A percentile compares a stretch with the other conserved stretches of the same genome.
Conservation (phyloP, 2,329 filamentous ascomycete genomes). For the Scorias spongiosa region DNA sequence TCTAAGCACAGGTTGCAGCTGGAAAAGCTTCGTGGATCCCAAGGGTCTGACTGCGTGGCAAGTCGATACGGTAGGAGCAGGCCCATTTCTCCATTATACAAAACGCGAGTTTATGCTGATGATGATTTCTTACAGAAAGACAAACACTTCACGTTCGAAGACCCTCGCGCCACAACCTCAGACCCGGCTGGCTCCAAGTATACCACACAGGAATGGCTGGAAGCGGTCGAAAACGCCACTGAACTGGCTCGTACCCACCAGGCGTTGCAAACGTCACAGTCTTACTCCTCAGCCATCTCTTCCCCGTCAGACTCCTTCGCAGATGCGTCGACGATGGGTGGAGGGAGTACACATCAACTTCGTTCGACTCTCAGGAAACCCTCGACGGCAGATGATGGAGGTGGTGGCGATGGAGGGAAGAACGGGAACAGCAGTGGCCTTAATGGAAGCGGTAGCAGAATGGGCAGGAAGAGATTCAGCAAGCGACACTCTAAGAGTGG, state of each 20-base stretch:
- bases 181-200: conserved; percentile 49
- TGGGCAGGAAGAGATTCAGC: conserved; percentile 58
- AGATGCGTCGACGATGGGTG: conserved; percentile 8
- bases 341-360: conserved; percentile 9
- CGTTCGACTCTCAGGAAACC: conserved; percentile 8
- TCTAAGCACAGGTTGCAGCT: conserved; percentile 56
- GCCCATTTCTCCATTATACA: conserved; percentile 1
- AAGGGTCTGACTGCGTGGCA: conserved; percentile 81
- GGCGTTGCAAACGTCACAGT: not conserved
- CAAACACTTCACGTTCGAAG: conserved; percentile 85
- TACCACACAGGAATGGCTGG: conserved; percentile 81
- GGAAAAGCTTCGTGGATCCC: conserved; percentile 66
- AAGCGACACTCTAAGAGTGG: conserved; percentile 89
- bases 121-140: conserved; percentile 51
- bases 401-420: conserved; percentile 28
- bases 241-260: conserved; percentile 63
- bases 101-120: not conserved
- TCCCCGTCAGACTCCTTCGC: not conserved
- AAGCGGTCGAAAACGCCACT: conserved; percentile 69
- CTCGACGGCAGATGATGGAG: not conserved
- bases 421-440: conserved; percentile 27
- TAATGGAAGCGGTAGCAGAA: conserved; percentile 32
- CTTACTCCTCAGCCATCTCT: conserved; percentile 12
- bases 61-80: conserved; percentile 70
- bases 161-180: conserved; percentile 57